phyloP scores from a whole-genome alignment of 208 protist genomes.

The Strigomonas culicis region DNA sequence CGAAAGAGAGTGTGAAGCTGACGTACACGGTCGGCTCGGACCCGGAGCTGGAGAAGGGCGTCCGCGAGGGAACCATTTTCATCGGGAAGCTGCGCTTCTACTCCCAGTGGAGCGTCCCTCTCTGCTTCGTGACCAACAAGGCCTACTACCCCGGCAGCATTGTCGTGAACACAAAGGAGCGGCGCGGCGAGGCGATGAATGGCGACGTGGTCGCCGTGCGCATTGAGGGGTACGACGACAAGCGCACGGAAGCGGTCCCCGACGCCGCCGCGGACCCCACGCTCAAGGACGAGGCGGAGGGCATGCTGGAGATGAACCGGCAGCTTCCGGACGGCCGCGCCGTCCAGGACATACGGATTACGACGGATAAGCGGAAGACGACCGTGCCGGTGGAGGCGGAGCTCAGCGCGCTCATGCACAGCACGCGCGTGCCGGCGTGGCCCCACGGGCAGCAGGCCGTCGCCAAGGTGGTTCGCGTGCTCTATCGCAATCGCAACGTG shows the following conservation, averaged over 20 bases:
- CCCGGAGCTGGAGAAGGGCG: conserved; percentile 32
- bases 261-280: conserved; percentile 9
- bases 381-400: conserved; percentile 18
- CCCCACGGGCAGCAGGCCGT: conserved; percentile 18
- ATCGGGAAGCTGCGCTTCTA: conserved; percentile 51
- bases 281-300: neutral
- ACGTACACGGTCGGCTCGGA: conserved; percentile 29
- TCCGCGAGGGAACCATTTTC: conserved; percentile 46
- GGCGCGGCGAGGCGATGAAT: conserved; percentile 31
- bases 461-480: conserved; percentile 42
- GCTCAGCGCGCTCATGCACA: conserved; percentile 25
- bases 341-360: conserved; percentile 32
- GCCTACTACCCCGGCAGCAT: conserved; percentile 42
- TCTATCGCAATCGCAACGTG: conserved; percentile 34
- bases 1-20: neutral
- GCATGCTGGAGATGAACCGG: conserved; percentile 9
- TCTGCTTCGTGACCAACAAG: conserved; percentile 52
- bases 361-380: neutral
- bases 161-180: conserved; percentile 33
- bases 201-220: conserved; percentile 73
- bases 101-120: conserved; percentile 26
- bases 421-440: conserved; percentile 26
- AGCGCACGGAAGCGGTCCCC: neutral
- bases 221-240: conserved; percentile 24
- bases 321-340: conserved; percentile 46